Base-by-base conservation (phyloP, 495 filamentous ascomycete genomes). In the Thermothielavioides terrestris region DNA sequence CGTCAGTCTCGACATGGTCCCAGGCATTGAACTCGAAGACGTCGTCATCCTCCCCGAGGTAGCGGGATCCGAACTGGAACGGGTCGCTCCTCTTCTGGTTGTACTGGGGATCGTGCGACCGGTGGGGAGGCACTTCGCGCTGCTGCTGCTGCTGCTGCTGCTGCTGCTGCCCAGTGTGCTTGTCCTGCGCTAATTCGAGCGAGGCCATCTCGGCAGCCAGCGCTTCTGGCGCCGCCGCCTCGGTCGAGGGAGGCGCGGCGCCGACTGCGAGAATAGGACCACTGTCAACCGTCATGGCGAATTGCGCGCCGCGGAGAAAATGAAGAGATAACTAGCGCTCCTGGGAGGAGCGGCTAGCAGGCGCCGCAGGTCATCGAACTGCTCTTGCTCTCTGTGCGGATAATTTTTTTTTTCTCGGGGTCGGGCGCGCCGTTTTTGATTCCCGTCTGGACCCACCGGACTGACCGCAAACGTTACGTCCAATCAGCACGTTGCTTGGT, bases 11-110 rank as follows among this genome's bases (percentile, higher is more conserved):
- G 60, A 97, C 92, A 61, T 97, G 90, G 67, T 98, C 92, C 92
- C 92, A 98, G 32, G 92, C 92, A 66, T 98, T 98, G 81, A 89
- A 91, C 61, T 90, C 84, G 70, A 85, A 97, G 55, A 94, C 83
- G 59, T 96, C 77, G 68, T 94, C 88, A 56, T 81, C 77, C 58
- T 88, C 70, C 53, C 84, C 79, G 32, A 98, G 82, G 56, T 77
- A 82, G 39, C 92, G 88, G 10, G 87, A 90, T 46, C 92, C 92
- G 67, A 98, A 98, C 67, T 89, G 81, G 69, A 98, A 98, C 28
- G 92, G 94, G 55, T 94, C 86, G 61, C 65, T 86, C 48, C 87
- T 77, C 73, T 97, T 98, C 65, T 82, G 73, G 61, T 80, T 83
- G 57, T 77, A 67, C 42, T 74, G 64, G 20, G 74, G 76, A 66